Evolutionary conservation across 2,329 filamentous ascomycete genomes (phyloP), one percentile per base, ranked within the genome.

Genomic region (Aaosphaeria pasadenensis): DNA sequence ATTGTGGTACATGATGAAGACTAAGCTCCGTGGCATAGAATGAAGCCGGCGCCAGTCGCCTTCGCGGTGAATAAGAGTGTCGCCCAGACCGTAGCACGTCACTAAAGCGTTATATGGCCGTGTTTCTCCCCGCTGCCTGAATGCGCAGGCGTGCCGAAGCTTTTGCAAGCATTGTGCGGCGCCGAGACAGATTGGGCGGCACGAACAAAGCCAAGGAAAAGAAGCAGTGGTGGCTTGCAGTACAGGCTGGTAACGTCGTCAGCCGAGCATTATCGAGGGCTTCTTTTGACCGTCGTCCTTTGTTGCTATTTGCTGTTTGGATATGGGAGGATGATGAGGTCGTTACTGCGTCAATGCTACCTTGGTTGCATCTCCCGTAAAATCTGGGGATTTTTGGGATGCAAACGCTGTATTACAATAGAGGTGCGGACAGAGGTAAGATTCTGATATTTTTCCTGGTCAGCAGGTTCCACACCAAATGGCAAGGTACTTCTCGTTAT

Each of bases 261-360:
- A 63, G 62, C 61, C 60, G 52, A 65, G 58, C 56, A 45, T 44
- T 53, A 64, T 62, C 55, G 44, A 47, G 45, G 59, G 57, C 64
- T 66, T 67, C 62, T 67, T 65, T 65, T 48, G 48, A 67, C 62
- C 46, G 45, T 52, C 48, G 56, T 52, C 46, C 39, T n/a, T 24
- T 3, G 17, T 24, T 24, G 17, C 17, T 24, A 24, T 24, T 24
- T 24, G 17, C 17, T 24, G 17, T 24, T 2, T 24, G 17, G 17
- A 24, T 3, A 24, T 24, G 17, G 17, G 17, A 24, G 17, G 17
- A 24, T 24, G 17, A 24, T 24, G 17, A 24, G 17, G 17, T 24
- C 17, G 17, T 24, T 24, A 24, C 17, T 24, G 17, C 17, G 17
- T 24, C 17, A 24, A 24, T 24, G 17, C 17, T 24, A 24, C 17